Evolutionary conservation across 495 filamentous ascomycete genomes (phyloP), one percentile per base, ranked within the genome.

Genomic region (Xanthoparmelia taractica): DNA sequence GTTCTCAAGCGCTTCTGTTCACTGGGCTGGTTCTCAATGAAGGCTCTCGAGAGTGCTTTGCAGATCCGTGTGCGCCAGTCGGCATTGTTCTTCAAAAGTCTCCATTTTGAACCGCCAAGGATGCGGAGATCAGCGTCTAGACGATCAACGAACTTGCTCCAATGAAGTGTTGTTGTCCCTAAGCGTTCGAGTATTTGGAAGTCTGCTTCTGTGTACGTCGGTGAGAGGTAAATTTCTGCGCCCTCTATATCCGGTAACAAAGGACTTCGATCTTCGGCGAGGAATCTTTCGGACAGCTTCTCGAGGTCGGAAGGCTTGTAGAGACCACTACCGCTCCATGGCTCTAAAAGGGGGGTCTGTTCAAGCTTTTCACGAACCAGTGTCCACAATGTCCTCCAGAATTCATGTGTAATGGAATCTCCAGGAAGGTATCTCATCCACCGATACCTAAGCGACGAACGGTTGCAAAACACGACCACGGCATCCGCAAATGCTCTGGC

Each of bases 401-500:
- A 58, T 25, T 7, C 25, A 27, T 41, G 37, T 37, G 57, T 45
- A 41, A 64, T 58, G 25, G 43, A 41, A 31, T 34, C 29, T 17
- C 48, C 27, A 20, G 71, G 70, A 52, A 73, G 65, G 60, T 69
- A 73, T 61, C 64, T 43, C 65, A 67, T 67, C 71, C 71, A 73
- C 59, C 61, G 60, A 63, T 69, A 71, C 36, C 65, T 54, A 40
- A 73, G 65, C 23, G 62, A 62, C 47, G 58, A 62, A 43, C 68
- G 63, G 13, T 68, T 50, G 63, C 63, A 69, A 57, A 72, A 72
- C 23, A 67, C 52, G 54, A 50, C 47, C 20, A 71, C 68, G 15
- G 73, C 70, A 29, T 69, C 56, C 13, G 65, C 43, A 63, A 74
- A 74, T 57, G 63, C 63, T 40, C 45, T 20, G 18, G 71, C 70